A percentile compares a stretch with the other conserved stretches of the same genome.
Evolutionary conservation across 345 rosid species (phyloP).

Genomic region (Boechera stricta): DNA sequence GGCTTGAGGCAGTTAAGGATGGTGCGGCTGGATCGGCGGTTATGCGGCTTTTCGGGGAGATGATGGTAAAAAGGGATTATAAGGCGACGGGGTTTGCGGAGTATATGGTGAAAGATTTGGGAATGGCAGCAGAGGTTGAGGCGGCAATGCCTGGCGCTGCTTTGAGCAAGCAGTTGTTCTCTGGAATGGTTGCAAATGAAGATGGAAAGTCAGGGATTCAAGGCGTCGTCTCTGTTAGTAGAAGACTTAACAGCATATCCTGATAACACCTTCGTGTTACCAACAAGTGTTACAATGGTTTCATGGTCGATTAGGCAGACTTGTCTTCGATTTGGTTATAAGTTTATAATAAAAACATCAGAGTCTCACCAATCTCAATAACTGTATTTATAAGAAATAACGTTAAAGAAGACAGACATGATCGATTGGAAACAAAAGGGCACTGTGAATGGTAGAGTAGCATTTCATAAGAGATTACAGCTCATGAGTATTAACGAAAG

Average conservation of each 20-base stretch:
- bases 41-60: conserved; percentile 74
- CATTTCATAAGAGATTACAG: conserved; percentile 8
- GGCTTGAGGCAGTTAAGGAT: conserved; percentile 55
- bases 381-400: background rate
- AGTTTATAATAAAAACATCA: conserved; percentile 19
- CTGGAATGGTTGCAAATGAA: conserved; percentile 84
- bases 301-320: background rate
- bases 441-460: conserved; percentile 1
- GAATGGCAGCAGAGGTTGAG: conserved; percentile 69
- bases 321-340: conserved; percentile 6
- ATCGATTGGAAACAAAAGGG: background rate
- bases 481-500: background rate
- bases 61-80: conserved; percentile 68
- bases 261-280: conserved; percentile 5
- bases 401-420: background rate
- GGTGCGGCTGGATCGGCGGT: conserved; percentile 75
- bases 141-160: conserved; percentile 71
- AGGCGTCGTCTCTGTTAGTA: conserved; percentile 73
- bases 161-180: conserved; percentile 72
- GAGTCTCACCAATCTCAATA: background rate
- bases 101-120: conserved; percentile 89
- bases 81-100: conserved; percentile 75
- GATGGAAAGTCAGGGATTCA: conserved; percentile 75
- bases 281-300: background rate
- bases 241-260: conserved; percentile 57